Evolutionary conservation across 495 filamentous ascomycete species (phyloP), one percentile per base, ranked within the genome.

Genomic region (Neurospora africana): DNA sequence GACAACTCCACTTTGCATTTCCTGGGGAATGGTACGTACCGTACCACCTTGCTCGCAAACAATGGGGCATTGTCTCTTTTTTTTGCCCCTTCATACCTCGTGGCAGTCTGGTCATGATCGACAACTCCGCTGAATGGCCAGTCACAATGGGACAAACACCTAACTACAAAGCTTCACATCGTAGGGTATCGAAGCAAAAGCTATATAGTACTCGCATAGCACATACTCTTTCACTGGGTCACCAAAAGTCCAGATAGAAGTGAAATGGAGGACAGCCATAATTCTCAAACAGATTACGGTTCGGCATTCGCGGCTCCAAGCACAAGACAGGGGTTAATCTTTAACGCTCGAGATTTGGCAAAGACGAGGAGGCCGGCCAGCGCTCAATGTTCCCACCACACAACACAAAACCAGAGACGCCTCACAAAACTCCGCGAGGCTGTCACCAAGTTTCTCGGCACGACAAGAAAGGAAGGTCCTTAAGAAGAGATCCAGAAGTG

Each of bases 401-500:
- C 23, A 6, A 11, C 23, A 65, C 23, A 15, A 33, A 3, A 13
- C n/a, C 36, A 47, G 6, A 40, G 65, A 44, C 23, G 37, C 40
- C 35, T 61, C 8, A 41, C 44, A 27, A 27, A 44, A 9, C 23
- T 53, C 19, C 68, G 41, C 61, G 65, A 73, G 69, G 71, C 69
- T 72, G 69, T 36, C 39, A 61, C 53, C 11, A 61, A 61, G 23
- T 10, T 71, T 67, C 73, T 73, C 68, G 73, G 68, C 72, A 47
- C 58, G 75, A 78, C 76, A 30, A 78, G 73, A 76, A 44, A 78
- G 76, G 76, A 78, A 78, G 75, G 76, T 76, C 70, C 27, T 74
- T 72, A 71, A 69, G 47, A 33, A 65, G 53, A 65, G 53, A 65
- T 65, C 53, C 27, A 33, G 53, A 33, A 65, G 27, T 65, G 53